Evolutionary conservation across 2,329 filamentous ascomycete species (phyloP).

Genomic region (Phaeosphaeriaceae sp.): DNA sequence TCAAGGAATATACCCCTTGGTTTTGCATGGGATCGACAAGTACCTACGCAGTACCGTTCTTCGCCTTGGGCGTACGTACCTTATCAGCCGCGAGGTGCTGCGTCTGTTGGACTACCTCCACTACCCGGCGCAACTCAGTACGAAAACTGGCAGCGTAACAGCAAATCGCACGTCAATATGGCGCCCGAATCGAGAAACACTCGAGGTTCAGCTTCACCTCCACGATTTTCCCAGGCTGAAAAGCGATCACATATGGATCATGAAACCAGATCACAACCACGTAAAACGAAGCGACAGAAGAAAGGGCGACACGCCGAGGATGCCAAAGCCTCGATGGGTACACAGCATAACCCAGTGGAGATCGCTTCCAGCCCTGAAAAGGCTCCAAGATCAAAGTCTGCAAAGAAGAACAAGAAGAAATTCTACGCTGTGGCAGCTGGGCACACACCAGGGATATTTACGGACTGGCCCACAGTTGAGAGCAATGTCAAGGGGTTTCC

Average conservation of each 20-base stretch:
- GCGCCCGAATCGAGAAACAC: neutral
- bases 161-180: neutral
- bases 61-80: neutral
- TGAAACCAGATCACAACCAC: neutral
- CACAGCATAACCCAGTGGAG: conserved; percentile 19
- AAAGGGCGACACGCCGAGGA: neutral
- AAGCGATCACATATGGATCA: neutral
- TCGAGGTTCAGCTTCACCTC: neutral
- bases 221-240: neutral
- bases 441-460: conserved; percentile 66
- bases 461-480: conserved; percentile 72
- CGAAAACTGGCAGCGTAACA: neutral
- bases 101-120: neutral
- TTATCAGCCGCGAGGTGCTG: neutral
- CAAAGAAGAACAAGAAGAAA: conserved; percentile 76
- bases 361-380: conserved; percentile 24
- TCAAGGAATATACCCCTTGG: neutral
- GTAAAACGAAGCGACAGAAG: neutral
- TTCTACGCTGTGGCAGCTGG: conserved; percentile 69
- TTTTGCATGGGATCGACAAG: neutral
- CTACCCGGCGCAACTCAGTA: conserved; percentile 1
- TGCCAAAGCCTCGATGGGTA: conserved; percentile 8
- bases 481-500: conserved; percentile 77
- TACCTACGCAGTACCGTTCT: neutral
- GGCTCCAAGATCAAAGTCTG: neutral